A percentile compares a stretch with the other conserved stretches of the same genome.
Conservation (phyloP, 352 stramenopile genomes). For the Phytophthora pinifolia region DNA sequence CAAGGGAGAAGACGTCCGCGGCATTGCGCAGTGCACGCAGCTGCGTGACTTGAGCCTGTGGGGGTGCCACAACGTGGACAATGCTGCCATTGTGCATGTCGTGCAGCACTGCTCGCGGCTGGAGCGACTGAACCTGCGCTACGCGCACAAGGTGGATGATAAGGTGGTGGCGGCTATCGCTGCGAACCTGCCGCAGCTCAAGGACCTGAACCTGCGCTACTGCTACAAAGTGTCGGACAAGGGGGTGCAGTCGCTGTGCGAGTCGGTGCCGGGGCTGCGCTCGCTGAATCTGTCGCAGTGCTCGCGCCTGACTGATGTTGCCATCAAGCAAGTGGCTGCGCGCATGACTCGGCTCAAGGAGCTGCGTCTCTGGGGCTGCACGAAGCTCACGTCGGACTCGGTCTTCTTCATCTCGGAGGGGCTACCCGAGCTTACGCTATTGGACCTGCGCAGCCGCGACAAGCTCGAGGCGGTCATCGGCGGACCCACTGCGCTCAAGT, state of each 20-base stretch:
- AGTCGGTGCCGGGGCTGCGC: constrained; percentile 42
- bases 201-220: constrained; percentile 80
- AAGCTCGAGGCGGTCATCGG: constrained; percentile 79
- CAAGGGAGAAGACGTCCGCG: constrained; percentile 46
- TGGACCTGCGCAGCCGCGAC: constrained; percentile 81
- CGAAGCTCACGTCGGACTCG: constrained; percentile 71
- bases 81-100: constrained; percentile 57
- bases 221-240: constrained; percentile 87
- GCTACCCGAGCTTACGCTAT: constrained; percentile 56
- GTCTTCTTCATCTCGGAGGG: constrained; percentile 72
- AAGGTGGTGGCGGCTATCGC: constrained; percentile 64
- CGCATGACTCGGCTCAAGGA: constrained; percentile 62
- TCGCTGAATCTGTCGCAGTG: constrained; percentile 86
- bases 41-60: constrained; percentile 68
- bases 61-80: constrained; percentile 82
- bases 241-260: constrained; percentile 55
- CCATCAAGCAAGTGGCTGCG: constrained; percentile 60
- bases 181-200: constrained; percentile 42
- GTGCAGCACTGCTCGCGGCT: constrained; percentile 48
- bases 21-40: constrained; percentile 40
- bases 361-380: constrained; percentile 81
- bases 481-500: constrained; percentile 68
- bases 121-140: constrained; percentile 70
- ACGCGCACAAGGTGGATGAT: constrained; percentile 86
- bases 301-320: constrained; percentile 69